phyloP scores from a whole-genome alignment of 139 green algal genomes.

The Ulvella scutata region DNA sequence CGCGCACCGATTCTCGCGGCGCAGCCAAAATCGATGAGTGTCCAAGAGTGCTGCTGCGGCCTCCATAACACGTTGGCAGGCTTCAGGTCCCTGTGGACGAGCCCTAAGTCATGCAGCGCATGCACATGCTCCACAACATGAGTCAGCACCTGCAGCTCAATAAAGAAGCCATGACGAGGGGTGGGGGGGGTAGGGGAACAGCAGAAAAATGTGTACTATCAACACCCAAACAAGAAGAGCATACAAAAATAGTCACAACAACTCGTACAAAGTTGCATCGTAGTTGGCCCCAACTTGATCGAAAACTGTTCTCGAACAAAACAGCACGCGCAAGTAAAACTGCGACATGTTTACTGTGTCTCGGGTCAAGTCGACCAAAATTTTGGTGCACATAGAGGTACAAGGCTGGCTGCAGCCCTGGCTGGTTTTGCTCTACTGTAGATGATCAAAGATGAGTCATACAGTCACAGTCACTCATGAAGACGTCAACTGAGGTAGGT shows the following conservation, averaged over 20 bases:
- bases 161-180: no score
- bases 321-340: neutral
- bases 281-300: neutral
- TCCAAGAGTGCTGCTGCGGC: neutral
- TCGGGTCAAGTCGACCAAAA: no score
- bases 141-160: slow-evolving; percentile 3
- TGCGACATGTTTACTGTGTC: no score
- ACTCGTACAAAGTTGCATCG: neutral
- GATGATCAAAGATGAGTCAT: neutral
- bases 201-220: neutral
- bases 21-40: neutral
- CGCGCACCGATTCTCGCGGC: neutral
- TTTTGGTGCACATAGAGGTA: no score
- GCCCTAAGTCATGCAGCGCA: neutral
- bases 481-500: neutral
- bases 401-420: no score
- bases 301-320: neutral
- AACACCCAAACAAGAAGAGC: neutral
- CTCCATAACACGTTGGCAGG: neutral
- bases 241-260: neutral
- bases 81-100: neutral
- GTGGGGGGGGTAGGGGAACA: no score
- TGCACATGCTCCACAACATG: neutral
- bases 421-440: neutral
- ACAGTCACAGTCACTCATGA: no score